Base-by-base conservation (phyloP, 768 basidiomycete genomes). In the Paxillus involutus region DNA sequence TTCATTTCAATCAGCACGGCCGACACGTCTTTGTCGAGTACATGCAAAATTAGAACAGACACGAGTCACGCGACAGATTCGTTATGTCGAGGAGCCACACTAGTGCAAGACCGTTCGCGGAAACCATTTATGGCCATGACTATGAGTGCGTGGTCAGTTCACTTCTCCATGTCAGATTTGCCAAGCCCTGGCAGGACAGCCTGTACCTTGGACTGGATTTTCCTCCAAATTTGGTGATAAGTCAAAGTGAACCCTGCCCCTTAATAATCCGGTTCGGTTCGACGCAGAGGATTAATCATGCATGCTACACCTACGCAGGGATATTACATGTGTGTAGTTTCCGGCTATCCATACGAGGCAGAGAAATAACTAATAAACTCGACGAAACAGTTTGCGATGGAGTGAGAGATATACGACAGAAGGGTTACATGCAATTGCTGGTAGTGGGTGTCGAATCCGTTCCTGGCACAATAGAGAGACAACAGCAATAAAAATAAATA, bases 401-500 rank as follows among this genome's bases (percentile, higher is more conserved):
- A 47, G 37, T 40, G 30, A 35, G 26, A 17, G 19, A 17, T n/a
- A 42, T 26, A 30, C 24, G 32, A 30, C 40, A 47, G 21, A 17
- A 51, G 16, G n/a, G 35, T 49, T 32, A 19, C 37, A 58, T 43
- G 33, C 51, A 44, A 16, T 45, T 56, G 44, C 50, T 40, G 56
- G 35, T 26, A 45, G 33, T 32, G 33, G 56, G 32, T 42, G 32
- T 46, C 49, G 35, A 51, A 47, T 53, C 54, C 57, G 32, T 47
- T 53, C 51, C 37, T 13, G 13, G 48, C 48, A 49, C 54, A 24
- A 51, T 44, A 54, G 47, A 51, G 52, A 63, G 40, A 69, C 68
- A 69, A 72, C 69, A 70, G 66, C 66, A 72, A 72, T 72, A 72
- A 61, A 52, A 70, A 71, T 68, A 71, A 68, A 68, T 68, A 67